Base-by-base conservation (phyloP, 192 early-diverging fungal species). In the Chytriomyces sp. region DNA sequence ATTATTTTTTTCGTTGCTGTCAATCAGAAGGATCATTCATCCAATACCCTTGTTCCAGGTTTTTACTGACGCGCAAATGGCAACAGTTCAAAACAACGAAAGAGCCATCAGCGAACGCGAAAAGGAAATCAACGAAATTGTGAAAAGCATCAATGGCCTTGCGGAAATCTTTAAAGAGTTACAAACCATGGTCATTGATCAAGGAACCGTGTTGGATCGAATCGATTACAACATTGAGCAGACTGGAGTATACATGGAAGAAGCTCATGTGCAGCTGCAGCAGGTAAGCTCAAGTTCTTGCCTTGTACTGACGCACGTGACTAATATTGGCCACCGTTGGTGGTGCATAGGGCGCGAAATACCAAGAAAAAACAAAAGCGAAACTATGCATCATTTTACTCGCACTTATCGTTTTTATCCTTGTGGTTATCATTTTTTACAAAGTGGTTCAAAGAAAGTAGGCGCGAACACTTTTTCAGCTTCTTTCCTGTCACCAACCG, bases 211-310 rank as follows among this genome's bases (percentile, higher is more conserved):
- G 70, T 86, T 99, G 26, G 97, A 99, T 83, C 89, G 97, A 43
- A 98, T 99, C 70, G 97, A 99, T 82, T 99, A 92, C 82, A 98
- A 99, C 78, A 91, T 99, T 69, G 97, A 98, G 76, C 91, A 92
- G 70, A 91, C 92, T 8, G 88, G 80, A 18, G 86, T 93, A 44
- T 87, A 94, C 74, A 85, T 95, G n/a, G 90, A 95, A 72, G 84
- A 91, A 5, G 97, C 94, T 5, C 92, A 92, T 59, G 89, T 90
- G 50, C 91, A 98, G 80, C 88, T 98, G 62, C 86, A 91, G 61
- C 80, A 92, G 86, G 93, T 92, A 83, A 35, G 3, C 59, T 77
- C 3, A 28, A 1, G 13, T 26, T 26, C 45, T 18, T 82, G 11
- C 7, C 60, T 16, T 44, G 61, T 61, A 47, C 53, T 61, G 16